These are phyloP conservation scores for Colletotrichum echinochloae DNA, from an alignment of 2,329 filamentous ascomycete species.

Conservation along the genomic window DNA sequence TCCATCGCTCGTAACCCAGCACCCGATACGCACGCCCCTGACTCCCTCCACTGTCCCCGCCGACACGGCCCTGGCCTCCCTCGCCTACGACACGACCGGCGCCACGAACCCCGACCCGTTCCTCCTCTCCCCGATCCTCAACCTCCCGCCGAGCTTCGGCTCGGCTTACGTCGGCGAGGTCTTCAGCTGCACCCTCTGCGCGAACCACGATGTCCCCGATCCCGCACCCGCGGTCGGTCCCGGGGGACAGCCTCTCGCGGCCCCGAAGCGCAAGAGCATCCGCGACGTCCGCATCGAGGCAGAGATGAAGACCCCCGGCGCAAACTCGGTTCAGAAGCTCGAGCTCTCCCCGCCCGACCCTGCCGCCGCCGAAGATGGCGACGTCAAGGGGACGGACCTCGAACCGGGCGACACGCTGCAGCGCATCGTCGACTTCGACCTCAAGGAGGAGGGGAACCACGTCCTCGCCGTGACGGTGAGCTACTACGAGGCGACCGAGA, in stretches of 20 bases:
- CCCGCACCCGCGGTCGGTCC: constrained; percentile 30
- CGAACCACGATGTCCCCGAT: constrained; percentile 81
- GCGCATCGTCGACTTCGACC: constrained; percentile 83
- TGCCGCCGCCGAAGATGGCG: background rate
- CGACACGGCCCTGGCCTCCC: constrained; percentile 71
- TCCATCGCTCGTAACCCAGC: constrained; percentile 79
- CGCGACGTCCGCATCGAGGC: constrained; percentile 86
- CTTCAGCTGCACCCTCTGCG: constrained; percentile 93
- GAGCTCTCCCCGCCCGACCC: constrained; percentile 61
- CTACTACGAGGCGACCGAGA: constrained; percentile 88
- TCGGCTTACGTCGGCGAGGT: constrained; percentile 96
- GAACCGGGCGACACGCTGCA: constrained; percentile 78
- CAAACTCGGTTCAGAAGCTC: constrained; percentile 70
- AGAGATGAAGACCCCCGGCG: constrained; percentile 92
- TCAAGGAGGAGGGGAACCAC: constrained; percentile 95
- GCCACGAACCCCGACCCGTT: constrained; percentile 65
- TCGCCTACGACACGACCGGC: constrained; percentile 71
- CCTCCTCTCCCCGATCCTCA: constrained; percentile 75
- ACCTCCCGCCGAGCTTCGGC: constrained; percentile 90
- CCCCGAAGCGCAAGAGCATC: constrained; percentile 61
- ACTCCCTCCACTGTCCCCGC: constrained; percentile 59
- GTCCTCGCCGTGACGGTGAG: constrained; percentile 93
- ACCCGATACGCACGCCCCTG: constrained; percentile 66
- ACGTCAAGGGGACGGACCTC: constrained; percentile 60
- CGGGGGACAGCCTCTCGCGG: constrained; percentile 9